Evolutionary conservation across 805 yeast species (phyloP), one percentile per base, ranked within the genome.

Genomic region (Ogataea kodamae): DNA sequence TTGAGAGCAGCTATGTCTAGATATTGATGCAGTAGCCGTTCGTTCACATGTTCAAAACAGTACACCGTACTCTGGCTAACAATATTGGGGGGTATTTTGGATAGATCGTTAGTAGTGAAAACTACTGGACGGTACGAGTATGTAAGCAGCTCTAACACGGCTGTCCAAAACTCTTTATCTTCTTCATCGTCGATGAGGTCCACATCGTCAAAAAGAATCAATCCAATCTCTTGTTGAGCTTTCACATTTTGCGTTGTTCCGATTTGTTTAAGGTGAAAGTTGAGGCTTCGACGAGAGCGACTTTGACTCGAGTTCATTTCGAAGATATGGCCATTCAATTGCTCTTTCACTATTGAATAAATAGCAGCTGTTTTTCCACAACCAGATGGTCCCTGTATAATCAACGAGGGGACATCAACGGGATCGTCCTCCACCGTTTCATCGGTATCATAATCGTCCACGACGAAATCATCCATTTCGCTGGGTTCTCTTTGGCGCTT

Each of bases 211-310:
- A 90, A 67, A 20, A 92, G 57, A 4, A 92, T 78, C 5, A 87
- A 62, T 6, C 90, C 88, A 39, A 75, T 69, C 26, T 48, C 48
- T 13, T 31, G 23, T 9, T 38, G 47, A 30, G 64, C 64, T 43
- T 81, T 85, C 2, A 90, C 89, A 28, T 82, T 63, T 40, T 86
- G 87, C 0, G 95, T 82, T 4, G 96, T 89, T 36, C 90, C 78
- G 33, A 88, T 72, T 49, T 94, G 97, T 30, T 72, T 78, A 22
- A 90, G 64, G 18, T 66, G 73, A 16, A 76, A 72, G 32, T 68
- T 62, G 9, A 90, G 69, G 41, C 84, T 90, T 52, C 76, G 82
- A 29, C 81, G 74, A 1, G 87, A 74, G 51, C 97, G 66, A 19
- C 74, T 64, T 46, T 76, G 80, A n/a, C 87, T 74, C 0, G 88